phyloP scores from a whole-genome alignment of 2,329 filamentous ascomycete species.

The Didymella keratinophila region DNA sequence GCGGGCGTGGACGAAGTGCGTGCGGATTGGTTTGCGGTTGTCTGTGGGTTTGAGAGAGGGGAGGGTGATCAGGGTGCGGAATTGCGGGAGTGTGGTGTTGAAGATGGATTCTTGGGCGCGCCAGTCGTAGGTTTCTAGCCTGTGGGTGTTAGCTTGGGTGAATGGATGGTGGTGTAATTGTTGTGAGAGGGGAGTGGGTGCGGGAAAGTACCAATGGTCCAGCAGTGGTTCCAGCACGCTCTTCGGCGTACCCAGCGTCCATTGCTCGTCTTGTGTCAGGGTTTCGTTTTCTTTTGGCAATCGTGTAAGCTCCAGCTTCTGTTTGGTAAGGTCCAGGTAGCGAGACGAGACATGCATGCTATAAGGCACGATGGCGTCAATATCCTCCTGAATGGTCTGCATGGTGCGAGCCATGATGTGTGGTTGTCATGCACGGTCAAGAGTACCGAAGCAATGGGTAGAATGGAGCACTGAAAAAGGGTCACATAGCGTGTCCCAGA shows the following conservation, averaged over 20 bases:
- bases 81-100: slow-evolving; percentile 69
- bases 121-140: slow-evolving; percentile 72
- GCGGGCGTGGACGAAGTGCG: slow-evolving; percentile 71
- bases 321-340: slow-evolving; percentile 71
- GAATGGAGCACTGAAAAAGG: neutral
- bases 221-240: slow-evolving; percentile 68
- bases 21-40: slow-evolving; percentile 53
- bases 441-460: neutral
- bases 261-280: slow-evolving; percentile 31
- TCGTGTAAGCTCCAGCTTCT: slow-evolving; percentile 62
- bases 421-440: neutral
- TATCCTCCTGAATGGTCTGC: slow-evolving; percentile 20
- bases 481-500: slow-evolving; percentile 7
- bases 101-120: slow-evolving; percentile 64
- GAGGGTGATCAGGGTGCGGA: slow-evolving; percentile 63
- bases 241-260: slow-evolving; percentile 66
- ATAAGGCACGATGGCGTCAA: slow-evolving; percentile 39
- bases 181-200: neutral
- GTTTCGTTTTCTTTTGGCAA: slow-evolving; percentile 8
- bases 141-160: neutral
- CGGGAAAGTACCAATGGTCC: slow-evolving; percentile 62
- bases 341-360: slow-evolving; percentile 63
- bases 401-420: neutral
- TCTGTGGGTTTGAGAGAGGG: neutral
- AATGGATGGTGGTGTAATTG: too few relatives aligned